Conservation (phyloP, 495 filamentous ascomycete genomes). For the Lindgomyces ingoldianus region DNA sequence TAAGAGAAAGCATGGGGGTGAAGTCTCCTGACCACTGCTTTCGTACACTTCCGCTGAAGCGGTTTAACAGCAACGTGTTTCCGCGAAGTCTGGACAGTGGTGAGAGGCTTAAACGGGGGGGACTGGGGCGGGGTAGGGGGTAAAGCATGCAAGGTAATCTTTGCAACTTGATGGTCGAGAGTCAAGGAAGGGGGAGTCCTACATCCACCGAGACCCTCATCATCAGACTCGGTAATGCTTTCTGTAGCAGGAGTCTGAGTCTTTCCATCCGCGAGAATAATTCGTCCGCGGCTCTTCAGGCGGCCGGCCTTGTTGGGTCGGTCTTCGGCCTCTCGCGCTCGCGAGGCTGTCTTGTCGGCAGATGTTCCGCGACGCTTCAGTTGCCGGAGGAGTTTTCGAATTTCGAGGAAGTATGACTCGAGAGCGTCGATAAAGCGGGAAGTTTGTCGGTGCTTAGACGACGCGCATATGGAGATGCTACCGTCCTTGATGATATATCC, state of each 20-base stretch:
- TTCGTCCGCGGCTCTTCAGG: slow-evolving; percentile 58
- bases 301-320: slow-evolving; percentile 49
- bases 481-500: slow-evolving; percentile 99
- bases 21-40: slow-evolving; percentile 29
- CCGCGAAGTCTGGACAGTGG: slow-evolving; percentile 25
- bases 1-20: slow-evolving; percentile 32
- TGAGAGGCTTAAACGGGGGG: slow-evolving; percentile 31
- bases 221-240: slow-evolving; percentile 62
- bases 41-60: slow-evolving; percentile 17
- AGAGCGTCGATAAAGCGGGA: slow-evolving; percentile 84
- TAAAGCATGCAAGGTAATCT: slow-evolving; percentile 8
- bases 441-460: slow-evolving; percentile 90
- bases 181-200: slow-evolving; percentile 49
- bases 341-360: slow-evolving; percentile 55
- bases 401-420: slow-evolving; percentile 86
- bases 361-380: slow-evolving; percentile 59
- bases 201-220: slow-evolving; percentile 92
- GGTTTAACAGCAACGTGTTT: slow-evolving; percentile 12
- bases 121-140: slow-evolving; percentile 35
- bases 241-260: slow-evolving; percentile 61
- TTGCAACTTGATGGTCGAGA: slow-evolving; percentile 32
- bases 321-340: slow-evolving; percentile 68
- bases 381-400: slow-evolving; percentile 75
- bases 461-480: slow-evolving; percentile 84
- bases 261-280: slow-evolving; percentile 51